A percentile compares a stretch with the other conserved stretches of the same genome.
Evolutionary conservation across 2,329 filamentous ascomycete genomes (phyloP).

Genomic region (Rhynchosporium secalis): DNA sequence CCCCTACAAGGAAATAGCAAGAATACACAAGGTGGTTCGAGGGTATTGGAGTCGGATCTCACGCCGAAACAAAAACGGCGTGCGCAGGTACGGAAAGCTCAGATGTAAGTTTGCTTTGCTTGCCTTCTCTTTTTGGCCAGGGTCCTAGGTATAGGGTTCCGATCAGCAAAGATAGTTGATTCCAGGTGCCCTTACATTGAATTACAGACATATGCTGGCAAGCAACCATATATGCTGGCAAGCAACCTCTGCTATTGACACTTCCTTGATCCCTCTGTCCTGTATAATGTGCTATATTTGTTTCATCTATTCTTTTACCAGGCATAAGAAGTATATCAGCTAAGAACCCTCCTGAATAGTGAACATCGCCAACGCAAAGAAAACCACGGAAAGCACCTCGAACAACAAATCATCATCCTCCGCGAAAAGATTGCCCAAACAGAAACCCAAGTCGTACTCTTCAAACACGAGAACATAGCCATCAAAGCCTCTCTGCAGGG

Average conservation of each 20-base stretch:
- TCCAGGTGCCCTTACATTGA: no score
- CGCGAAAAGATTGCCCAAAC: slow-evolving; percentile 32
- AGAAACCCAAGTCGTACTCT: slow-evolving; percentile 25
- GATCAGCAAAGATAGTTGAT: no score
- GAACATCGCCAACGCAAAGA: slow-evolving; percentile 38
- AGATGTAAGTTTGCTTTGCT: slow-evolving; percentile 29
- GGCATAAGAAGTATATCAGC: neutral
- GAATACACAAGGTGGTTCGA: neutral
- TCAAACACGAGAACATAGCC: slow-evolving; percentile 32
- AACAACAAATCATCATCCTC: slow-evolving; percentile 35
- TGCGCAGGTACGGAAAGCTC: slow-evolving; percentile 38
- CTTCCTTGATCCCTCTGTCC: neutral
- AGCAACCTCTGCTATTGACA: no score
- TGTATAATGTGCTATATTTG: neutral
- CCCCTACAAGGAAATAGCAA: neutral
- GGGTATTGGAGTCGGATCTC: slow-evolving; percentile 13
- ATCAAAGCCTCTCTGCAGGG: slow-evolving; percentile 26
- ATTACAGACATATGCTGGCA: no score
- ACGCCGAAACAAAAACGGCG: slow-evolving; percentile 34
- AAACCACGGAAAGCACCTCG: slow-evolving; percentile 36
- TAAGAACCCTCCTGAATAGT: slow-evolving; percentile 18
- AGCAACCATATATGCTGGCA: no score
- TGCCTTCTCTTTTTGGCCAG: neutral
- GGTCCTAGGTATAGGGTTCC: no score
- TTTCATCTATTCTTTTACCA: neutral